phyloP scores from a whole-genome alignment of 2,329 filamentous ascomycete species.

The Ceratocystis variospora region DNA sequence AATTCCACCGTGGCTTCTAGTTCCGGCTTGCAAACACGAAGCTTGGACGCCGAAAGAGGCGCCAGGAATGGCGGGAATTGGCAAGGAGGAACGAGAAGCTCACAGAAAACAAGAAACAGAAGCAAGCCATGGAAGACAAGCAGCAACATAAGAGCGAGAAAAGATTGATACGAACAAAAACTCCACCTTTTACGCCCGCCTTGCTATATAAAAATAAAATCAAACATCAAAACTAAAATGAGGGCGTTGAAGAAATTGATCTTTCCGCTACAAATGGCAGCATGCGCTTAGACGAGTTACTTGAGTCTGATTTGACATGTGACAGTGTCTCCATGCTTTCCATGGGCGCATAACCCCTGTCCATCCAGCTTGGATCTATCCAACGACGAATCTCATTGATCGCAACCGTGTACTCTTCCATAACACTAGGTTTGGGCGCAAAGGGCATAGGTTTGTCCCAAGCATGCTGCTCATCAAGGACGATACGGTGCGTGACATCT shows the following conservation, averaged over 20 bases:
- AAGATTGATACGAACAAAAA: not conserved
- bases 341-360: not conserved
- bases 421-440: slow-evolving; percentile 32
- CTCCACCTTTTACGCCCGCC: not conserved
- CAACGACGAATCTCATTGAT: slow-evolving; percentile 31
- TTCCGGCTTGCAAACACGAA: too few relatives aligned
- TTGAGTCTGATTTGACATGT: not conserved
- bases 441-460: slow-evolving; percentile 38
- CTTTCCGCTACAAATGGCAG: slow-evolving; percentile 7
- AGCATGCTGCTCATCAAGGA: slow-evolving; percentile 34
- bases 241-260: not conserved
- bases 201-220: not conserved
- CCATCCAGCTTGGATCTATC: slow-evolving; percentile 27
- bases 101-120: not conserved
- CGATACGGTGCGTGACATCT: slow-evolving; percentile 31
- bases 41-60: too few relatives aligned
- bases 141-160: not conserved
- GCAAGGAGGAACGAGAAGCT: too few relatives aligned
- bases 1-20: too few relatives aligned
- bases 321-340: slow-evolving; percentile 4
- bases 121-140: not conserved
- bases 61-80: too few relatives aligned
- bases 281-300: slow-evolving; percentile 1
- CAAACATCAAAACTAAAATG: not conserved
- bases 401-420: slow-evolving; percentile 35